Conservation (phyloP, 306 rosid species). For the Citrullus colocynthis region DNA sequence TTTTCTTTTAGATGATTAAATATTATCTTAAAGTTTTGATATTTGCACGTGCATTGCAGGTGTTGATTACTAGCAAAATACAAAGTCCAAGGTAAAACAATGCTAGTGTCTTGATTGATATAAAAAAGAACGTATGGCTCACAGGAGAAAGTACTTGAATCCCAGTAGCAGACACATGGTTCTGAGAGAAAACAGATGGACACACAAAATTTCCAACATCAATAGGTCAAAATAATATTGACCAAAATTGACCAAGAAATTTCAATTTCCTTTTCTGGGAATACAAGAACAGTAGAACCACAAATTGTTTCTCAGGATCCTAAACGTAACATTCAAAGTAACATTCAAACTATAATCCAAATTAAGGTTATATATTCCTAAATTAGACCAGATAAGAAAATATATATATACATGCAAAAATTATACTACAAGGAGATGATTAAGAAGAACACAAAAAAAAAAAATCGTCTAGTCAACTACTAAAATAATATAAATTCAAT, state of each 20-base stretch:
- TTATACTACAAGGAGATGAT: no score
- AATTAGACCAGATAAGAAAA: no score
- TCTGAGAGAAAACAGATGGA: constrained; percentile 16
- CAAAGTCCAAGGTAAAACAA: no score
- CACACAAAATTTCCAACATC: background rate
- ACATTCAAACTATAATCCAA: background rate
- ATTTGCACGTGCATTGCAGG: no score
- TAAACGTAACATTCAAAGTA: background rate
- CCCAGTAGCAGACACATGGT: constrained; percentile 44
- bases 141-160: constrained; percentile 77
- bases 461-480: no score
- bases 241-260: background rate
- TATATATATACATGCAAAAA: no score
- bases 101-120: no score
- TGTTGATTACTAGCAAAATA: no score
- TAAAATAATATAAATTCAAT: no score
- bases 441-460: no score
- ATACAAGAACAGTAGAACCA: background rate
- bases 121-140: constrained; percentile 38
- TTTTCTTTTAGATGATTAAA: no score
- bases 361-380: background rate
- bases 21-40: no score
- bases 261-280: background rate
- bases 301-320: background rate
- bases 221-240: background rate